Evolutionary conservation across 2,329 filamentous ascomycete genomes (phyloP).

Genomic region (Thielaviopsis punctulata): DNA sequence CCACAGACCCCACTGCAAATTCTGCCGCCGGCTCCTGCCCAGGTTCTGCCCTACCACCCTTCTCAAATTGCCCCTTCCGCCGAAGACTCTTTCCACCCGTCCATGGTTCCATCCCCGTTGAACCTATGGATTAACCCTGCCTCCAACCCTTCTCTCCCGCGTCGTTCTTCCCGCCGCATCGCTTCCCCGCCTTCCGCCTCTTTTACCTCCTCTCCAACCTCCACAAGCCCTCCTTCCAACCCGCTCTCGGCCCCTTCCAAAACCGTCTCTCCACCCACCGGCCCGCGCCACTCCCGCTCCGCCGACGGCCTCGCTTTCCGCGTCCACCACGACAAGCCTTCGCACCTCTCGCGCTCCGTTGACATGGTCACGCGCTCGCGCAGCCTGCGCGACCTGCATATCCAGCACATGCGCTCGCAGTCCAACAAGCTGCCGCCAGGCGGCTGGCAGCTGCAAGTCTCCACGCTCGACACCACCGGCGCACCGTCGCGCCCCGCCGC

Average conservation of each 20-base stretch:
- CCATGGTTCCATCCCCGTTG: not conserved
- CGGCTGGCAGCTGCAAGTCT: slow-evolving; percentile 10
- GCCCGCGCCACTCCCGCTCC: not conserved
- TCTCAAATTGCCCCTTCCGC: too few relatives aligned
- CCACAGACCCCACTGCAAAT: too few relatives aligned
- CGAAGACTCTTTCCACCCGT: not conserved
- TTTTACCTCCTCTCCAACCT: not conserved
- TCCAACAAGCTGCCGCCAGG: slow-evolving; percentile 3
- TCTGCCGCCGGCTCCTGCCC: too few relatives aligned
- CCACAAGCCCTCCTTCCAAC: not conserved
- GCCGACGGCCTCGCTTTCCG: not conserved
- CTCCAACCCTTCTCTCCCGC: not conserved
- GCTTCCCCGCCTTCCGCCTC: not conserved
- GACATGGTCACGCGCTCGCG: not conserved
- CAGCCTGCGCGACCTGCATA: not conserved
- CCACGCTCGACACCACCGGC: slow-evolving; percentile 10
- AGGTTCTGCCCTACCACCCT: too few relatives aligned
- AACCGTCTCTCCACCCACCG: too few relatives aligned
- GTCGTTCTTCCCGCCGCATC: slow-evolving; percentile 6
- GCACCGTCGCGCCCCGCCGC: slow-evolving; percentile 4
- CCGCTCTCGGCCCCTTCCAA: too few relatives aligned
- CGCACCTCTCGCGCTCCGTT: slow-evolving; percentile 6
- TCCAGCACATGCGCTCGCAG: slow-evolving; percentile 4
- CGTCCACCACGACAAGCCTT: not conserved
- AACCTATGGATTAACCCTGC: not conserved